Evolutionary conservation across 495 filamentous ascomycete genomes (phyloP), one percentile per base, ranked within the genome.

Genomic region (Penicillium waksmanii): DNA sequence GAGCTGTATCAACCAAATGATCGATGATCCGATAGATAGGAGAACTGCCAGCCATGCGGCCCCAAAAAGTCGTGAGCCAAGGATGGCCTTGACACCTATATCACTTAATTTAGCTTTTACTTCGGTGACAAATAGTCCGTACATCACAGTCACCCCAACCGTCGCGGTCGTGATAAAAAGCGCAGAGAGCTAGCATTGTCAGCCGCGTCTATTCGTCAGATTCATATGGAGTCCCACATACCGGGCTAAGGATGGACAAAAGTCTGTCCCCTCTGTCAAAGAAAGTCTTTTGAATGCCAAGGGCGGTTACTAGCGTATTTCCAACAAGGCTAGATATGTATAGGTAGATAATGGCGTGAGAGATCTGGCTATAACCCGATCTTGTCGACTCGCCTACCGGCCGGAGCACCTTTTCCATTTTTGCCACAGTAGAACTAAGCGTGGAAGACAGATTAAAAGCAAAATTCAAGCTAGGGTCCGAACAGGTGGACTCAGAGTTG

Each of bases 401-500:
- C 7, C 8, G 10, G 23, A 51, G 46, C 3, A 48, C 38, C n/a
- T 44, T 17, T 17, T 19, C 42, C 17, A 44, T 17, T 17, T 18
- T n/a, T 12, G 42, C 7, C 5, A 12, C 17, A 8, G n/a, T 18
- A 19, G 38, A 53, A 11, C 42, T 50, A 48, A 53, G 44, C 15
- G 53, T 59, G 27, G 4, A 42, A 25, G 53, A 47, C 13, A 59
- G 36, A 34, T 59, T 33, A n/a, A 59, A 59, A 23, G 56, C 52
- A 33, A 59, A 59, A 5, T 19, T 44, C 15, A 44, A 42, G 40
- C 50, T 53, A 21, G 49, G 56, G n/a, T 53, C n/a, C 8, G 56
- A 53, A 42, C 36, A 53, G n/a, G 44, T 53, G 10, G 50, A 35
- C 15, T 33, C 17, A 25, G 15, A 25, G 38, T 21, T 49, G 13